Evolutionary conservation across 2,329 filamentous ascomycete genomes (phyloP).

Genomic region (Stachybotrys elegans): DNA sequence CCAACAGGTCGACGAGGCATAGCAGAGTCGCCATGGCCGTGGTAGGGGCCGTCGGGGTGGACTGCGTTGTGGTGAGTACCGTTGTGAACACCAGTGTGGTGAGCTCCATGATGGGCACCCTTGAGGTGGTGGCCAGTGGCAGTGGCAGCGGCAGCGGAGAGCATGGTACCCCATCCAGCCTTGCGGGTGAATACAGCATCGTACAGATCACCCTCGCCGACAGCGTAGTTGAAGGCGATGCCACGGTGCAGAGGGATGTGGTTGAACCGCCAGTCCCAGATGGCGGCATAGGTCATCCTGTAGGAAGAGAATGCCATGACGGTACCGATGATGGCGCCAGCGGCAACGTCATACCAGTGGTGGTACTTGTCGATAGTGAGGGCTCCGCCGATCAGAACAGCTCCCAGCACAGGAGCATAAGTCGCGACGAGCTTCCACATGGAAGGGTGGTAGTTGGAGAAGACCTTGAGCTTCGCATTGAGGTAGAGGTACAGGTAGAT

Average conservation of each 20-base stretch:
- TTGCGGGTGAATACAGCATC: conserved; percentile 53
- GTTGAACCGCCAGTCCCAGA: conserved; percentile 64
- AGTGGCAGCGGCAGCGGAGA: not conserved
- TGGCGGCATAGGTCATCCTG: conserved; percentile 60
- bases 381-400: conserved; percentile 61
- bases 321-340: conserved; percentile 60
- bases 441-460: conserved; percentile 64
- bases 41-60: not conserved
- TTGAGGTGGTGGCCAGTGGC: not conserved
- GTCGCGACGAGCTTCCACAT: conserved; percentile 67
- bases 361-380: conserved; percentile 70
- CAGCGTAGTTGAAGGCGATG: conserved; percentile 46
- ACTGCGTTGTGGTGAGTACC: not conserved
- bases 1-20: no score
- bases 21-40: not conserved
- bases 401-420: conserved; percentile 63
- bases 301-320: conserved; percentile 61
- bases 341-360: conserved; percentile 70
- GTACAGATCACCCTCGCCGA: conserved; percentile 40
- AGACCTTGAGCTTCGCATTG: conserved; percentile 75
- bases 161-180: conserved; percentile 50
- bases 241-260: conserved; percentile 60
- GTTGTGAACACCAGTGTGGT: not conserved
- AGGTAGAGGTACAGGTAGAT: conserved; percentile 68
- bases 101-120: not conserved